Base-by-base conservation (phyloP, 495 filamentous ascomycete genomes). In the Hypomontagnella submonticulosa region DNA sequence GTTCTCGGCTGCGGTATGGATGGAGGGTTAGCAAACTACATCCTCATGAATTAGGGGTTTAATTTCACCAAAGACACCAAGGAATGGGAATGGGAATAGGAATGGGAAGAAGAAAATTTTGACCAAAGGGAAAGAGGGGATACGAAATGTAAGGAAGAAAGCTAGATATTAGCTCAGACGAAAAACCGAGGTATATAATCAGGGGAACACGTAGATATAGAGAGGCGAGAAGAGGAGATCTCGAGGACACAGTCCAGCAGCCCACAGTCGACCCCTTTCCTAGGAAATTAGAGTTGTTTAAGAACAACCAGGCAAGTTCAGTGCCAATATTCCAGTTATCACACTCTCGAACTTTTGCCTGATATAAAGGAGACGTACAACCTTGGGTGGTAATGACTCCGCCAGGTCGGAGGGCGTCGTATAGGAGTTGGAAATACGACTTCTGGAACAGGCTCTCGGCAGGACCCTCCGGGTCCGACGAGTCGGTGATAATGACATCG, bases 311-410 rank as follows among this genome's bases (percentile, higher is more conserved):
- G 68, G 64, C 65, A 70, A 70, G 59, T 57, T 68, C 58, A 59
- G 54, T 69, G 68, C 63, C 61, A 18, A 58, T 62, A 57, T 57
- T 54, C 60, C 68, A 57, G 58, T 43, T 43, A 41, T 54, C 66
- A 63, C 66, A 63, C 64, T 68, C 58, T 54, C 66, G 61, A 67
- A 61, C 57, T 53, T 57, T 62, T 54, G 47, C 61, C 66, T 71
- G 73, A 70, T 70, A 69, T 82, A 84, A 89, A 85, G 87, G 88
- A 85, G 85, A 93, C 91, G 84, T 90, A 97, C 92, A 96, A 99
- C 95, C 95, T 97, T 99, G 95, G 69, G 96, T 99, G 79, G 95
- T 96, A 82, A 99, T 97, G 69, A 99, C 93, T 82, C 95, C 95
- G 78, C 94, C 96, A 62, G 96, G 92, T 70, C 88, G 90, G 66